Conservation (phyloP, 2,329 filamentous ascomycete genomes). For the Didymella lethalis region DNA sequence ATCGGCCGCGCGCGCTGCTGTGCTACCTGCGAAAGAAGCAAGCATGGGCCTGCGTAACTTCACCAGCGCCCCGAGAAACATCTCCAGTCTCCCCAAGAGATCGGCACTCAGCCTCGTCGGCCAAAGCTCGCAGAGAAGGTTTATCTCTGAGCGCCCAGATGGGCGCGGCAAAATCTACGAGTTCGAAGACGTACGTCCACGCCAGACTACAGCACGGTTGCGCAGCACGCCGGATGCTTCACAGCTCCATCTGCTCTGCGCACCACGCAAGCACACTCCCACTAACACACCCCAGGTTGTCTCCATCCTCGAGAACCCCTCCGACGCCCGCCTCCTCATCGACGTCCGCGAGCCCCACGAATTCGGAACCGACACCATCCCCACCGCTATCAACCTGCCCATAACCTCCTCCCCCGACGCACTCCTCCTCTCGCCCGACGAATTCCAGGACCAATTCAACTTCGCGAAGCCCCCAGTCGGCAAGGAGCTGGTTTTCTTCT, state of each 20-base stretch:
- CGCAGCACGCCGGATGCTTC: background rate
- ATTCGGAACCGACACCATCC: conserved; percentile 72
- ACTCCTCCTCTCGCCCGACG: conserved; percentile 75
- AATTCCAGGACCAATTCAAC: conserved; percentile 85
- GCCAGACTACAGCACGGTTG: background rate
- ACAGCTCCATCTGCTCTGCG: too few species aligned
- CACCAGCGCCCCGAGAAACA: background rate
- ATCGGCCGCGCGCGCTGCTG: conserved; percentile 13
- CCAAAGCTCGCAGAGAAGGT: conserved; percentile 12
- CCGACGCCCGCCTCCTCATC: conserved; percentile 45
- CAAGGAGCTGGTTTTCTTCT: conserved; percentile 74
- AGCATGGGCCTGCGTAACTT: conserved; percentile 20
- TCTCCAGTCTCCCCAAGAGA: background rate
- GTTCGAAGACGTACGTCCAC: conserved; percentile 48
- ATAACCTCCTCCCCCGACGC: conserved; percentile 79
- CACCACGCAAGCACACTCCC: background rate
- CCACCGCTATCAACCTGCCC: conserved; percentile 82
- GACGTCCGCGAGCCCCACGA: conserved; percentile 79
- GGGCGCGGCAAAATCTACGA: conserved; percentile 52
- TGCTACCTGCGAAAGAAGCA: conserved; percentile 19
- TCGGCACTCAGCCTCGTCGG: background rate
- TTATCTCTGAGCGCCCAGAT: conserved; percentile 37
- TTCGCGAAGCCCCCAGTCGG: conserved; percentile 57
- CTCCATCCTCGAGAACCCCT: conserved; percentile 40
- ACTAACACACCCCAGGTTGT: conserved; percentile 40